phyloP scores from a whole-genome alignment of 345 rosid species.

The Eucalyptus curtisii region DNA sequence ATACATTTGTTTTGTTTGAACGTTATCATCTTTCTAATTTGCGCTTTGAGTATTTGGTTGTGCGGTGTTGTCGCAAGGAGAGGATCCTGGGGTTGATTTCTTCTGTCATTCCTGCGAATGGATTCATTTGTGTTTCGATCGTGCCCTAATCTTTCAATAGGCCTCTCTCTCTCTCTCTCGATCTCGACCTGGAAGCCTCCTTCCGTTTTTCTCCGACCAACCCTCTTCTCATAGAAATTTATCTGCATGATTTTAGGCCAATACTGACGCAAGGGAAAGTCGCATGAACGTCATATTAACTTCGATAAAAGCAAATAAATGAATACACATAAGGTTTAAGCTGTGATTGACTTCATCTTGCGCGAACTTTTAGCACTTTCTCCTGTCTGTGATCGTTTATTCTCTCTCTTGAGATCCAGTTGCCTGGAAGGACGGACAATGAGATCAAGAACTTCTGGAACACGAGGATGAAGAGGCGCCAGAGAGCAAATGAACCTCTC shows the following conservation, averaged over 20 bases:
- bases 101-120: not conserved
- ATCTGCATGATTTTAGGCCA: not conserved
- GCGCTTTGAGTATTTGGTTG: not conserved
- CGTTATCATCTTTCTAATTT: not conserved
- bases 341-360: not conserved
- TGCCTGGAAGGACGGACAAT: conserved; percentile 85
- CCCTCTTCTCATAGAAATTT: not conserved
- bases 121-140: not conserved
- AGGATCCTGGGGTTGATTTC: not conserved
- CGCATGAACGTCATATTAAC: not conserved
- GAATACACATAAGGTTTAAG: not conserved
- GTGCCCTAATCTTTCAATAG: not conserved
- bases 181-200: not conserved
- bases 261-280: not conserved
- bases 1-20: not conserved
- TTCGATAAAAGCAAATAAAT: not conserved
- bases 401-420: conserved; percentile 10
- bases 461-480: conserved; percentile 66
- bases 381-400: not conserved
- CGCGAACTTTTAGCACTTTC: not conserved
- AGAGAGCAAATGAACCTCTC: conserved; percentile 59
- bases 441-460: conserved; percentile 94
- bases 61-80: not conserved
- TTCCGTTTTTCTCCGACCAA: not conserved
- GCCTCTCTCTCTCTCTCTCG: not conserved